Evolutionary conservation across 495 filamentous ascomycete genomes (phyloP).

Genomic region (Talaromyces liani): DNA sequence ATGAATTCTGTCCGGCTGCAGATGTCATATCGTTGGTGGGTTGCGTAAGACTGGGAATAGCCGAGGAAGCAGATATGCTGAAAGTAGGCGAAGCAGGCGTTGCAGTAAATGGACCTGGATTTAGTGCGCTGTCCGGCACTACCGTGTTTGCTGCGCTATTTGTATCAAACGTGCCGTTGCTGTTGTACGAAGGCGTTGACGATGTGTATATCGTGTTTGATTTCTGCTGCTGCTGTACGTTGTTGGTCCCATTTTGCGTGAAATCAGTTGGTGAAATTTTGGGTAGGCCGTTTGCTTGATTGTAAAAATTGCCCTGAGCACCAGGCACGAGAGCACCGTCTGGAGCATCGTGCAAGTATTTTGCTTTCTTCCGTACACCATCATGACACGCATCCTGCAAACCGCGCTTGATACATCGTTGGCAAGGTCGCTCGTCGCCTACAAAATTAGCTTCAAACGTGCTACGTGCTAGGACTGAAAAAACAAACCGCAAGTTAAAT

Average conservation of each 20-base stretch:
- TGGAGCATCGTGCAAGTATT: slow-evolving; percentile 95
- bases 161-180: slow-evolving; percentile 33
- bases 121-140: slow-evolving; percentile 33
- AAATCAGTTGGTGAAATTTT: slow-evolving; percentile 22
- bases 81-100: slow-evolving; percentile 65
- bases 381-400: slow-evolving; percentile 88
- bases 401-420: slow-evolving; percentile 87
- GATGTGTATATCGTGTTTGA: slow-evolving; percentile 25
- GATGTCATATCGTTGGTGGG: slow-evolving; percentile 25
- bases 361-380: slow-evolving; percentile 96
- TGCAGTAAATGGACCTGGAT: slow-evolving; percentile 40
- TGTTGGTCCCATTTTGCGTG: slow-evolving; percentile 26
- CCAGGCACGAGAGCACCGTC: slow-evolving; percentile 64
- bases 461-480: not conserved
- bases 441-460: slow-evolving; percentile 14
- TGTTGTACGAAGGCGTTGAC: slow-evolving; percentile 19
- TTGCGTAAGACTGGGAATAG: slow-evolving; percentile 28
- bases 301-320: slow-evolving; percentile 41
- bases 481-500: slow-evolving; percentile 91
- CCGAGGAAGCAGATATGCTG: slow-evolving; percentile 29
- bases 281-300: slow-evolving; percentile 17
- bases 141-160: slow-evolving; percentile 29
- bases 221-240: slow-evolving; percentile 18
- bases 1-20: slow-evolving; percentile 35
- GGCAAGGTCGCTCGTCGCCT: slow-evolving; percentile 87